Evolutionary conservation across 2,329 filamentous ascomycete genomes (phyloP), one percentile per base, ranked within the genome.

Genomic region (Macrophomina pseudophaseolina): DNA sequence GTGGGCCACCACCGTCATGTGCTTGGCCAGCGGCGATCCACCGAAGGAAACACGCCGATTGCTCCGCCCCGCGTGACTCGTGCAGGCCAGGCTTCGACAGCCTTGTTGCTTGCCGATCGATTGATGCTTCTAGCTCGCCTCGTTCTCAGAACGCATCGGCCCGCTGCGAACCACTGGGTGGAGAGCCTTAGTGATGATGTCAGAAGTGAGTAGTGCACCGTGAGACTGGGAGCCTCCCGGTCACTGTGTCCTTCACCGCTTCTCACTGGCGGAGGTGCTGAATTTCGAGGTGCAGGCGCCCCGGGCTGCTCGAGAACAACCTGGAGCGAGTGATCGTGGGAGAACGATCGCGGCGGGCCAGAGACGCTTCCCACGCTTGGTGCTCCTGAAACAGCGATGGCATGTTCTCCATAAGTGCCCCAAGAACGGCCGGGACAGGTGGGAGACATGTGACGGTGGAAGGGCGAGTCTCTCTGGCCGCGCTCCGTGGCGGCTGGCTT

Each of bases 41-140:
- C 32, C 58, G 30, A 48, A 4, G 42, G 42, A 28, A 49, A 62
- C 58, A 23, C 44, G 44, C 58, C 58, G 58, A 62, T 49, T 62
- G 58, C 58, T 62, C 58, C n/a, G 16, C 23, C 23, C 38, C 58
- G 58, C 44, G 58, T 62, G 58, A 62, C 42, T 60, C 56, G 56
- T 12, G 40, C 40, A 14, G 28, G 35, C 23, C 46, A 7, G 6
- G 38, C 42, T 12, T 49, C 44, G 58, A 28, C 32, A 62, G 44
- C 58, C 58, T 33, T 62, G 42, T 33, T 49, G 40, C 28, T 32
- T 35, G 30, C 40, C 58, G 58, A 62, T 60, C 56, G 16, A 40
- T 14, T 30, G 14, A 3, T 11, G 12, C 23, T 33, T 62, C 42
- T 46, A 11, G 44, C 44, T 49, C 58, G 58, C 58, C 58, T 62